These are phyloP conservation scores for Tolypocladium cylindrosporum DNA, from an alignment of 2,329 filamentous ascomycete genomes.

Conservation along the genomic window DNA sequence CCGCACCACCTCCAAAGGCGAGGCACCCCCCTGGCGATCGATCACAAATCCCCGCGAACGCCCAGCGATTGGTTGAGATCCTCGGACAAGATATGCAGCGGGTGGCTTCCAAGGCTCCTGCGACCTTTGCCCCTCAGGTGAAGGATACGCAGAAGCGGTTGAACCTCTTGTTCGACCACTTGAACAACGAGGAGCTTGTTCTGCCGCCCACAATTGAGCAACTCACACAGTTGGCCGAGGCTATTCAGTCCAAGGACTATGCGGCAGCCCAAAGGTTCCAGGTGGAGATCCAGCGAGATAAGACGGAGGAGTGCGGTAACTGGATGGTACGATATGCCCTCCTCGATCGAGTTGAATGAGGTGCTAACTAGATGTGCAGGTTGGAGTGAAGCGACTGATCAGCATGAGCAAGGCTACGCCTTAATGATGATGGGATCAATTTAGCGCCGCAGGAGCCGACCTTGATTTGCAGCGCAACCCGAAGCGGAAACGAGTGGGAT, in stretches of 20 bases:
- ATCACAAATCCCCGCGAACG: conserved; percentile 71
- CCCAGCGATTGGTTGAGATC: conserved; percentile 71
- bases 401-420: conserved; percentile 72
- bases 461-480: neutral
- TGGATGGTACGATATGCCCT: conserved; percentile 63
- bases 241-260: conserved; percentile 61
- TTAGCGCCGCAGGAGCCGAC: neutral
- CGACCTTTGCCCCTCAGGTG: conserved; percentile 80
- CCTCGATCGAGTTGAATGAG: neutral
- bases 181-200: conserved; percentile 90
- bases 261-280: conserved; percentile 58
- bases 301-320: conserved; percentile 70
- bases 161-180: conserved; percentile 87
- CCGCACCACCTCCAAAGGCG: conserved; percentile 40
- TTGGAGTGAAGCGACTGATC: conserved; percentile 67
- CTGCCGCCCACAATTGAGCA: conserved; percentile 67
- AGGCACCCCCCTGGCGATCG: conserved; percentile 80
- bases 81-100: conserved; percentile 79
- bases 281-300: conserved; percentile 65
- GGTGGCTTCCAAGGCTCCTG: conserved; percentile 74
- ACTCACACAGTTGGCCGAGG: conserved; percentile 53
- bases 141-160: conserved; percentile 90
- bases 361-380: conserved; percentile 40
- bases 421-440: conserved; percentile 14
- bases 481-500: neutral